These are phyloP conservation scores for Medicago truncatula DNA, from an alignment of 306 rosid species.

Conservation along the genomic window DNA sequence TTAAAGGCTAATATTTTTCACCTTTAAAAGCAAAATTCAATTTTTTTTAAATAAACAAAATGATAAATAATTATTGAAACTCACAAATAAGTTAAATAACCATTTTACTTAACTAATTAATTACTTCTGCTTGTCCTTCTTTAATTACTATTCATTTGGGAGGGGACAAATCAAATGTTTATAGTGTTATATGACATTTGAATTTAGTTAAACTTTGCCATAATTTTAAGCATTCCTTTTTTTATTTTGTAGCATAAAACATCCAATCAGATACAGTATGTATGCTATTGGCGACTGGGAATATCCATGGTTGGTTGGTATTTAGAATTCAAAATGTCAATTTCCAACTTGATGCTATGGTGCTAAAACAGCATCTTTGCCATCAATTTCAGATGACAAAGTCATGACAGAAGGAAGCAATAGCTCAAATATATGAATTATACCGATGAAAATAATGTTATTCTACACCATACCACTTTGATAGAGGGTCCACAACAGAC, in stretches of 20 bases:
- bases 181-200: background rate
- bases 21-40: too few relatives aligned
- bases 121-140: too few relatives aligned
- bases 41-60: too few relatives aligned
- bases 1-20: too few relatives aligned
- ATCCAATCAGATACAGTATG: conserved; percentile 38
- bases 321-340: conserved; percentile 37
- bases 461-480: background rate
- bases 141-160: too few relatives aligned
- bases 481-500: background rate
- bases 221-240: background rate
- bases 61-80: too few relatives aligned
- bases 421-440: conserved; percentile 3
- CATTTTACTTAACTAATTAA: too few relatives aligned
- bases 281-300: conserved; percentile 50
- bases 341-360: conserved; percentile 27
- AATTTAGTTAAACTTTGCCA: background rate
- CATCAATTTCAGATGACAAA: conserved; percentile 40
- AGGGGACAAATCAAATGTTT: too few relatives aligned
- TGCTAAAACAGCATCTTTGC: conserved; percentile 30
- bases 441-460: background rate
- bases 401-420: conserved; percentile 26
- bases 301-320: conserved; percentile 41
- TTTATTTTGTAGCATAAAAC: background rate
- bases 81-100: too few relatives aligned